Base-by-base conservation (phyloP, 495 filamentous ascomycete species). In the Talaromyces wortmannii region DNA sequence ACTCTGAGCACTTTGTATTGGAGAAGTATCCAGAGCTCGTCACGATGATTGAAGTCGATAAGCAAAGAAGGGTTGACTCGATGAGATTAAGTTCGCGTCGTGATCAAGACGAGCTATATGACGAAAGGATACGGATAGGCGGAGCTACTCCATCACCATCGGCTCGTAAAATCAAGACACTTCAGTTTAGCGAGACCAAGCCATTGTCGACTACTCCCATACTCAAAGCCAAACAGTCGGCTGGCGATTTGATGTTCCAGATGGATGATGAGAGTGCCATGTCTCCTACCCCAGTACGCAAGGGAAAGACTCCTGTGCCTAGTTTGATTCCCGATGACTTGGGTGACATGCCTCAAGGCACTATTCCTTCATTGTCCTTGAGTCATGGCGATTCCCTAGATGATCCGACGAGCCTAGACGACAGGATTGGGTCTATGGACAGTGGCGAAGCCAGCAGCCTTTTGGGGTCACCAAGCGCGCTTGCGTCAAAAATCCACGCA, bases 241-340 rank as follows among this genome's bases (percentile, higher is more conserved):
- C 75, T 2, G 71, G 74, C n/a, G 91, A 96, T 58, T 74, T 96
- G 40, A 94, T 96, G 74, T 96, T 96, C 63, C 85, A 91, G 56
- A 96, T 96, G 90, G 92, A 96, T 55, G 90, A 92, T n/a, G 91
- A 90, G 43, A 75, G 69, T 45, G 55, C 55, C 11, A 53, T 68
- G 42, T 65, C 69, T 0, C 57, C 65, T 5, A 52, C 52, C n/a
- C 56, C 67, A 40, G 53, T 56, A 1, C 51, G 54, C 8, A 73
- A 68, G 61, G 71, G 71, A 4, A 73, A 73, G 54, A 40, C 16
- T 31, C 23, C 50, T 8, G 16, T 53, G 42, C 30, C 40, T 46
- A 45, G 5, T 31, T 6, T 29, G 30, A 40, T 18, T 11, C 36
- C 52, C 16, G 52, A 53, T 15, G 52, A 53, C 45, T 29, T 53